Base-by-base conservation (phyloP, 371 early-diverging fungal species). In the Caulochytrium protostelioides region DNA sequence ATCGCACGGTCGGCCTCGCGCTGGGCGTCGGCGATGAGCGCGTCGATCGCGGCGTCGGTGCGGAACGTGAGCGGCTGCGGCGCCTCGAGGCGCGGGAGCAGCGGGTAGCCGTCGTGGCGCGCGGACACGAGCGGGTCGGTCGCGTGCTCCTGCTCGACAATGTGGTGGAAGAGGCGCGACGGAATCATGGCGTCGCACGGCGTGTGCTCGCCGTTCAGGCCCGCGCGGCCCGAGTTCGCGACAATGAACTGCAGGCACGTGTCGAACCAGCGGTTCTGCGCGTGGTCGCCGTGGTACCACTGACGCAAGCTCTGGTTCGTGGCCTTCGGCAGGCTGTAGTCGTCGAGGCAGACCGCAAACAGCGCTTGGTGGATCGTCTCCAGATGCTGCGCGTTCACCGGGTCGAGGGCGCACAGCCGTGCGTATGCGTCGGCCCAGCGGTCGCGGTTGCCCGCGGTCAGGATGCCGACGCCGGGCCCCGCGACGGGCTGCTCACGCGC, bases 191-290 rank as follows among this genome's bases (percentile, higher is more conserved):
- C 90, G 54, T 91, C 92, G 2, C 75, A 75, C 16, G 90, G 84
- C 4, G 89, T 63, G 49, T 87, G 84, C 72, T 94, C 92, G 27
- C 91, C 87, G 53, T 87, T 94, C 41, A 83, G 62, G 39, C 92
- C 94, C 22, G 79, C 76, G 28, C 79, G 72, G 16, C 89, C 94
- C 39, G 72, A 78, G 44, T 55, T 72, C 31, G 79, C 61, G 16
- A 89, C 75, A 42, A 87, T 74, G 32, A 91, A 52, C 47, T 79
- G 78, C 32, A 94, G 52, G 12, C 81, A 57, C 60, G 91, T 94
- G 61, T 94, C 92, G 55, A 83, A 89, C 90, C 90, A 94, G 18
- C 94, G 67, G 57, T 94, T 94, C 20, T 47, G 52, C 1, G 69
- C 90, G 28, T 76, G 60, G 26, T 52, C 42, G 13, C 70, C 72